A percentile compares a stretch with the other conserved stretches of the same genome.
Conservation (phyloP, 129 eudicot genomes). For the Chrysanthemum makinoi region DNA sequence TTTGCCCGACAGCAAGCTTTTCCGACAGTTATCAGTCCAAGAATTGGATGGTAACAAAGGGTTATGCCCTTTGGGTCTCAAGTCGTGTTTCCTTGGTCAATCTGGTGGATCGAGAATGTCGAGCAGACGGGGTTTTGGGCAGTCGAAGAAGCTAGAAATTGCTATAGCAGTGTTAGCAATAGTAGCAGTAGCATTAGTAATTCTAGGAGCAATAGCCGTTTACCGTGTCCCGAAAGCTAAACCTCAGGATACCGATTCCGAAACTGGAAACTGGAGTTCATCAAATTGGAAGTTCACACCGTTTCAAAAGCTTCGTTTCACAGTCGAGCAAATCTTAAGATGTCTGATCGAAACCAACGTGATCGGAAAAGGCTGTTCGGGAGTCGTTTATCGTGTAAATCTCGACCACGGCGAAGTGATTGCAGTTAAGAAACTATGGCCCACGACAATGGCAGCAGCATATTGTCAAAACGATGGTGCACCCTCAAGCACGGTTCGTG, state of each 20-base stretch:
- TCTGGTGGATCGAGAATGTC: constrained; percentile 29
- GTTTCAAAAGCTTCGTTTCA: constrained; percentile 82
- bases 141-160: constrained; percentile 56
- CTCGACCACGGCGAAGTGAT: constrained; percentile 75
- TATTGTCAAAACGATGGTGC: constrained; percentile 36
- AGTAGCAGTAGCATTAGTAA: constrained; percentile 48
- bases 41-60: constrained; percentile 73
- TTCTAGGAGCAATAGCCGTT: constrained; percentile 67
- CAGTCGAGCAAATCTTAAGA: constrained; percentile 65
- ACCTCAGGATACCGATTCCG: constrained; percentile 57
- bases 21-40: constrained; percentile 57
- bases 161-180: constrained; percentile 56
- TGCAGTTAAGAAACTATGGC: constrained; percentile 92
- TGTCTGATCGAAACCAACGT: constrained; percentile 80
- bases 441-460: constrained; percentile 42
- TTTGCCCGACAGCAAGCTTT: constrained; percentile 83
- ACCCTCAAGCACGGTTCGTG: constrained; percentile 55
- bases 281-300: constrained; percentile 82
- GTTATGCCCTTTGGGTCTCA: constrained; percentile 56
- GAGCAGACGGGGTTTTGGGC: constrained; percentile 17
- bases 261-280: constrained; percentile 53
- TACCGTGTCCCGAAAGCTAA: constrained; percentile 43
- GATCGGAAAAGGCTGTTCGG: constrained; percentile 96
- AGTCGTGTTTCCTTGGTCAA: constrained; percentile 65
- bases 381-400: constrained; percentile 86